Base-by-base conservation (phyloP, 805 yeast species). In the Saturnispora mendoncae region DNA sequence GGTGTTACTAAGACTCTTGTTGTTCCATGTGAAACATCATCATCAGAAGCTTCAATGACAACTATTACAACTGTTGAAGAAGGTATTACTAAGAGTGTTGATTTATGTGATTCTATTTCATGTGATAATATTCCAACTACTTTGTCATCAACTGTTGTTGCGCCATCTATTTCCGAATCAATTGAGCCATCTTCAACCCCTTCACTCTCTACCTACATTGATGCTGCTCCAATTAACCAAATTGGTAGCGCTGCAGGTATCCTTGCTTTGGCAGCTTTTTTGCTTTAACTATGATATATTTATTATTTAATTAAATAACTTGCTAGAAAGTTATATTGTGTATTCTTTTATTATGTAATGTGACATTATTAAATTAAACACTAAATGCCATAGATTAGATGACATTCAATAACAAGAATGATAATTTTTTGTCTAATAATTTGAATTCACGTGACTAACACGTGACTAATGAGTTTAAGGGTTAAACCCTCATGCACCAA, bases 11-110 rank as follows among this genome's bases (percentile, higher is more conserved):
- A 20, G 4, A 41, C 45, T 9, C 33, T 36, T 15, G 36, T 31
- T 39, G 43, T 13, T 27, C 38, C 45, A 33, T 44, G 41, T 34
- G 20, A 36, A 5, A 24, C 42, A n/a, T n/a, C n/a, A n/a, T n/a
- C n/a, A n/a, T n/a, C n/a, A 3, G 13, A 13, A n/a, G 4, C 19
- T 9, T 19, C 35, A 6, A 15, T 40, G 6, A 23, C 31, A 12
- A 38, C 34, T 24, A 14, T 23, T 14, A 13, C 36, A 19, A 21
- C 17, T 19, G 23, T 34, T 18, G 20, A 24, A 6, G 20, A 19
- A 8, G 12, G 20, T 15, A 15, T 19, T 20, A 32, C 6, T 32
- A 20, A 5, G 8, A 17, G 19, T 7, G 33, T 14, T 12, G 14
- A 6, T 14, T 10, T 19, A 15, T 6, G 12, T 13, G 21, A 17